Base-by-base conservation (phyloP, 2,329 filamentous ascomycete genomes). In the Neofusicoccum parvum region DNA sequence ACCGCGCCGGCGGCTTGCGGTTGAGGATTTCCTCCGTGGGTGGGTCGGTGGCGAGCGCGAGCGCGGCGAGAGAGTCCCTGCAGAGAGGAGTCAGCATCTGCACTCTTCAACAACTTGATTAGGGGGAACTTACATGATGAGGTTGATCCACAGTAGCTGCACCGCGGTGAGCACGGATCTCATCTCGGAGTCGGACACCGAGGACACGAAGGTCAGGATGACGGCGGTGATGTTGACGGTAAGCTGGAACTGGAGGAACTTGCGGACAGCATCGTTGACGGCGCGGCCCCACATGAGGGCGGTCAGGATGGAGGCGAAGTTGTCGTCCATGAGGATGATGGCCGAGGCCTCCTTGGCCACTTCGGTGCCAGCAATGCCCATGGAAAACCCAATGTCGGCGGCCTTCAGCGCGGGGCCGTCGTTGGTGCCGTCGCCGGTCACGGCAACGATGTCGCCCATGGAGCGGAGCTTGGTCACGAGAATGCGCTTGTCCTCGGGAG, bases 61-160 rank as follows among this genome's bases (percentile, higher is more conserved):
- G 95, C 66, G 94, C 93, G 1, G 92, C 92, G 76, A 95, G 88
- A 7, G 90, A 91, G 48, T 91, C 94, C 56, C 56, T 59, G 54
- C 0, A 17, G 15, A 41, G 37, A 12, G 14, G 36, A 12, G 11
- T n/a, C 23, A 23, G 23, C 3, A 23, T 23, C 23, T 23, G 23
- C 3, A 23, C 0, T 23, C 23, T 23, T 1, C 23, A 3, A 23
- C 23, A 23, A 23, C 23, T 1, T 3, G 23, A 23, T 23, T 3
- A 23, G 23, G 23, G 23, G 17, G 23, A 17, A 36, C 41, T 60
- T 48, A 60, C 0, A 93, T 96, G 64, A 95, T 86, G 90, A 96
- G 94, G 78, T 96, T 96, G 76, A 96, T 92, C 92, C 92, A 96
- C 66, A 96, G 86, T 68, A 96, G 94, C 72, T 96, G 89, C 11